Evolutionary conservation across 73 alveolate genomes (phyloP).

Genomic region (Breviolum minutum): DNA sequence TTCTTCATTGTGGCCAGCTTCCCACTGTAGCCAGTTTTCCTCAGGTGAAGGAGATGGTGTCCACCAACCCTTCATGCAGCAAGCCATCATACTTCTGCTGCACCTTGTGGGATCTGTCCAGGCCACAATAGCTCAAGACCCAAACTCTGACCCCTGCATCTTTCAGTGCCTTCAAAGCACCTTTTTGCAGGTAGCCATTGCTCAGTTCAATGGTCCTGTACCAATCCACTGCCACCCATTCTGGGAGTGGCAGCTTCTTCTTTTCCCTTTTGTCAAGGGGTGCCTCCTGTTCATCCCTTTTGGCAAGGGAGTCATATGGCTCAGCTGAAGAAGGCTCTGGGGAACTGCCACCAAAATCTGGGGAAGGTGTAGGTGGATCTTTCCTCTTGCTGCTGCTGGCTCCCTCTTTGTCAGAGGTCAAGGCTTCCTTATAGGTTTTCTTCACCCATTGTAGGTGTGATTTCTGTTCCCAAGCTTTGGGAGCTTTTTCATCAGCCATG

Average conservation of each 20-base stretch:
- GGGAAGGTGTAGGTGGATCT: too few relatives aligned
- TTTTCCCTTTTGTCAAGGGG: neutral
- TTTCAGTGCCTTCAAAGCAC: neutral
- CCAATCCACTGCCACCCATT: neutral
- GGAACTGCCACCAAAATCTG: too few relatives aligned
- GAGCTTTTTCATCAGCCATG: too few relatives aligned
- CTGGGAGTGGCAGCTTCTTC: too few relatives aligned
- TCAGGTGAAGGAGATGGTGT: neutral
- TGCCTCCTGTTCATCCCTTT: neutral
- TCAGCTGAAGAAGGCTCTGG: too few relatives aligned
- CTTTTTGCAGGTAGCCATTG: neutral
- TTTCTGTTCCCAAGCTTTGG: too few relatives aligned
- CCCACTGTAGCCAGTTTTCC: neutral
- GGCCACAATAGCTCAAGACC: neutral
- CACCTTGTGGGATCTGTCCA: neutral
- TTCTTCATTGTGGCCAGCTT: neutral
- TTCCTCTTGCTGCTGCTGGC: too few relatives aligned
- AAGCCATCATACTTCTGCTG: neutral
- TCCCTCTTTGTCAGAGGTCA: too few relatives aligned
- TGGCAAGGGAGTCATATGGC: neutral
- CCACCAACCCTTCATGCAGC: neutral
- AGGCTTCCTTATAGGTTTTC: too few relatives aligned
- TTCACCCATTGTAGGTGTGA: too few relatives aligned
- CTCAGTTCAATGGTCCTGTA: neutral
- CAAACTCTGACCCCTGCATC: neutral